Conservation (phyloP, 2,329 filamentous ascomycete species). For the Ilyonectria mors-panacis region DNA sequence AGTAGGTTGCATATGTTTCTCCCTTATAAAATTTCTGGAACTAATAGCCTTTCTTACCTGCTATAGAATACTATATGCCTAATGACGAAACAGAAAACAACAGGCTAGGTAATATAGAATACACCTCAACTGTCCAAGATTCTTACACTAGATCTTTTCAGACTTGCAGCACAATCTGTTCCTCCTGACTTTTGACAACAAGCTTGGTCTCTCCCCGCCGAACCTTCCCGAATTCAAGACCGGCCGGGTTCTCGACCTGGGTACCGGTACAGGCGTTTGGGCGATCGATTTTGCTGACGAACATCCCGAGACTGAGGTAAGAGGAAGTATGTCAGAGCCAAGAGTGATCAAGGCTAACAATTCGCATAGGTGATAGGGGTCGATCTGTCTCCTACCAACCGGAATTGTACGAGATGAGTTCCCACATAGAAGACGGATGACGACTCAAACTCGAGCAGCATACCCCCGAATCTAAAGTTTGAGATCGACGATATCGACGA, state of each 20-base stretch:
- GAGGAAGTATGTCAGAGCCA: neutral
- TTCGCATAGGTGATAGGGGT: neutral
- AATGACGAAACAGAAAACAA: constrained; percentile 11
- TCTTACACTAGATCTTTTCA: neutral
- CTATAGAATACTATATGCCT: constrained; percentile 8
- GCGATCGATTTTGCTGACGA: constrained; percentile 14
- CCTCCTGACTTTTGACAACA: constrained; percentile 4
- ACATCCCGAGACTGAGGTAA: constrained; percentile 7
- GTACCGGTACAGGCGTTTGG: constrained; percentile 9
- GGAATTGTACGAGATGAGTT: neutral
- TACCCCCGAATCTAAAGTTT: neutral
- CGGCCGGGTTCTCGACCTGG: constrained; percentile 5
- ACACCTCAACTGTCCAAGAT: too few species aligned
- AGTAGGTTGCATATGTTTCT: neutral
- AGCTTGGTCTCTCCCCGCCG: constrained; percentile 3
- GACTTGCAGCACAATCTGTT: constrained; percentile 8
- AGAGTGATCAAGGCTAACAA: neutral
- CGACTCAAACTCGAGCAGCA: neutral
- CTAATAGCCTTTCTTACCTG: neutral
- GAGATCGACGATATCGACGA: neutral
- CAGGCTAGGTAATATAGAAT: neutral
- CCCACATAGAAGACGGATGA: neutral
- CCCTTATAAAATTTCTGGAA: neutral
- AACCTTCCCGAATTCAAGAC: neutral
- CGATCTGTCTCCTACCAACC: neutral